phyloP scores from a whole-genome alignment of 176 grass and related monocot genomes.

The Carex scoparia region DNA sequence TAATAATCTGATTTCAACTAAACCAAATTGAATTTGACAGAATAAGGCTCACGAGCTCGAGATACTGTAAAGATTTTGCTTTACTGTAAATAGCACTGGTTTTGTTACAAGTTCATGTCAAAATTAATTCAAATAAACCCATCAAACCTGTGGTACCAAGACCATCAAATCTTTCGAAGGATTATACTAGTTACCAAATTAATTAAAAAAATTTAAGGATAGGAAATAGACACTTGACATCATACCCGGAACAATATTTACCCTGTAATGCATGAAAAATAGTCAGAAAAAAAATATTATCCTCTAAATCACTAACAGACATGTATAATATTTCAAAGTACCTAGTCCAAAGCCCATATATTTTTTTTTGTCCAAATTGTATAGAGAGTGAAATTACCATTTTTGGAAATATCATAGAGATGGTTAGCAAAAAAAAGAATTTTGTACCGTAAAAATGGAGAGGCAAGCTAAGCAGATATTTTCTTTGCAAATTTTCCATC shows the following conservation, averaged over 20 bases:
- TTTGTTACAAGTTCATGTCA: not conserved
- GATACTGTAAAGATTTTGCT: not conserved
- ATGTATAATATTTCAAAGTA: not conserved
- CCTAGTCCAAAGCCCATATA: not conserved
- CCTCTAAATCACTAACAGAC: not conserved
- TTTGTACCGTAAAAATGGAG: not conserved
- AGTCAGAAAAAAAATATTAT: not conserved
- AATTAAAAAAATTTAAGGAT: not conserved
- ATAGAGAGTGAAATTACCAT: not conserved
- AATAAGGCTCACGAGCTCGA: not conserved
- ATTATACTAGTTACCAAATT: not conserved
- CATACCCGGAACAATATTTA: not conserved
- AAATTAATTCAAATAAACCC: not conserved
- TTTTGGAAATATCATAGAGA: not conserved
- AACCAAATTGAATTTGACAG: not conserved
- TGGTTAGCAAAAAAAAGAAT: not conserved
- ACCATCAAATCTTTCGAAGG: not conserved
- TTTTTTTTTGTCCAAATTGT: not conserved
- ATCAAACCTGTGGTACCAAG: not conserved
- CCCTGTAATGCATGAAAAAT: conserved; percentile 12
- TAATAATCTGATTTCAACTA: not conserved
- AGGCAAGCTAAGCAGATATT: conserved; percentile 4
- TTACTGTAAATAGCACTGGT: not conserved
- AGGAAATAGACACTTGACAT: not conserved
- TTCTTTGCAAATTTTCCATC: conserved; percentile 27